Conservation (phyloP, 1,284 basidiomycete genomes). For the Wallemia ichthyophaga region DNA sequence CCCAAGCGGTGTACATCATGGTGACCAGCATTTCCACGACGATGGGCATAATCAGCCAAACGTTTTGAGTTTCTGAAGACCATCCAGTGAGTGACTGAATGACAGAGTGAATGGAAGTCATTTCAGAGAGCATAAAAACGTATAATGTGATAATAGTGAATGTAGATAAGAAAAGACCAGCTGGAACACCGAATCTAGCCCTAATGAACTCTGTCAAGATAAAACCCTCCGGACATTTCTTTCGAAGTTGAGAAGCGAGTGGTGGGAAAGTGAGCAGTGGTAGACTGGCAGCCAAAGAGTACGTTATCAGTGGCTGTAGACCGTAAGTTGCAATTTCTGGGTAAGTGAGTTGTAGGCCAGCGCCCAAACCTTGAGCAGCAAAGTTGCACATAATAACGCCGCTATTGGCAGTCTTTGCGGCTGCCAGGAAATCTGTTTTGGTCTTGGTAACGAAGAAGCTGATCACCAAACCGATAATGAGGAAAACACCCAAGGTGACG, state of each 20-base stretch:
- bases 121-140: constrained; percentile 1
- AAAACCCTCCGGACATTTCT: constrained; percentile 13
- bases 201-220: constrained; percentile 14
- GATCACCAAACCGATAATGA: background rate
- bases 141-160: background rate
- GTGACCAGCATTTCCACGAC: constrained; percentile 12
- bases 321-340: background rate
- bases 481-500: background rate
- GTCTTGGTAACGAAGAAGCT: background rate
- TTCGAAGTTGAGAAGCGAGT: constrained; percentile 13
- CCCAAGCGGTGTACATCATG: constrained; percentile 14
- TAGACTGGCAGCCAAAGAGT: background rate
- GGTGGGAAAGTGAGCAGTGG: constrained; percentile 9
- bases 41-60: constrained; percentile 12
- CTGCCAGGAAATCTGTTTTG: background rate
- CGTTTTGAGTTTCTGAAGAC: constrained; percentile 9
- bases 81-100: constrained; percentile 10
- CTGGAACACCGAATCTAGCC: constrained; percentile 9
- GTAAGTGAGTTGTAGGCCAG: background rate
- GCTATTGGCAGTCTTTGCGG: background rate
- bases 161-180: background rate
- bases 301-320: background rate
- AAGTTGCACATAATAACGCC: background rate
- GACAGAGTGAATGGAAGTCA: constrained; percentile 1
- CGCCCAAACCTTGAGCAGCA: background rate